phyloP scores from a whole-genome alignment of 75 land plant genomes.

The Chamaecyparis obtusa region DNA sequence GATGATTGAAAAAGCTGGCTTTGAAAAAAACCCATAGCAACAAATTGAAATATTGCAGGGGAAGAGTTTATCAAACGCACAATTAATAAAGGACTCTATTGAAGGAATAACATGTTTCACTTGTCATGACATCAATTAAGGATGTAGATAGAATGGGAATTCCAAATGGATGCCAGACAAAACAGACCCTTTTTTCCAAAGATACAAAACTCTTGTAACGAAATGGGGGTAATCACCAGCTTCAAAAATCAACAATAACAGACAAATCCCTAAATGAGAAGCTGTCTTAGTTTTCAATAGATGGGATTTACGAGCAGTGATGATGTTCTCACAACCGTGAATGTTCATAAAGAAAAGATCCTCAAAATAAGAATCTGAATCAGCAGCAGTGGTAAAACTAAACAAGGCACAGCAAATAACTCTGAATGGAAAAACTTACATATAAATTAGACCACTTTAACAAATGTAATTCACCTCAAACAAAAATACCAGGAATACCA shows the following conservation, averaged over 20 bases:
- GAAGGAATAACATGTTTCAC: neutral
- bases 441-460: slow-evolving; percentile 1
- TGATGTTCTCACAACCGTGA: neutral
- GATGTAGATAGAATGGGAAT: neutral
- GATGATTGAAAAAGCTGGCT: neutral
- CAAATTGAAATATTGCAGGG: neutral
- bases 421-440: neutral
- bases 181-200: neutral
- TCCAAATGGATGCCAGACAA: neutral
- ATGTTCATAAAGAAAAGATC: neutral
- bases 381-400: neutral
- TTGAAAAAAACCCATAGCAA: neutral
- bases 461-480: neutral
- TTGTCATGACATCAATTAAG: neutral
- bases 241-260: neutral
- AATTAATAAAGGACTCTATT: neutral
- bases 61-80: neutral
- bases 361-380: neutral
- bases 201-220: neutral
- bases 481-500: neutral
- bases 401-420: neutral
- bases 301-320: neutral
- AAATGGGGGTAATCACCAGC: neutral
- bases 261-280: neutral
- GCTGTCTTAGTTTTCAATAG: neutral